Conservation (phyloP, 2,329 filamentous ascomycete species). For the Trichocomaceae sp. region DNA sequence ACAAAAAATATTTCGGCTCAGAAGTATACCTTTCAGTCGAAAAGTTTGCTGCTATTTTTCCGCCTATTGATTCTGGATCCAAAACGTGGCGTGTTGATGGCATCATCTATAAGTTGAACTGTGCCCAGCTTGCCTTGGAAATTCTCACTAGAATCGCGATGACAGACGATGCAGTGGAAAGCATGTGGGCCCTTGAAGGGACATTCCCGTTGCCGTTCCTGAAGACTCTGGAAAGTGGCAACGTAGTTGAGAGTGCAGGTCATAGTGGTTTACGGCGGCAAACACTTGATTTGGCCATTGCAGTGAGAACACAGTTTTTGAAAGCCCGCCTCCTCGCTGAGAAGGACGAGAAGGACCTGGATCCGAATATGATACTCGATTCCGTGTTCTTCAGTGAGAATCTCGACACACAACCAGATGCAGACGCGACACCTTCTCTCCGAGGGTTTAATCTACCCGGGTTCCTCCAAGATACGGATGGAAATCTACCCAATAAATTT, state of each 20-base stretch:
- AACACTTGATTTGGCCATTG: slow-evolving; percentile 46
- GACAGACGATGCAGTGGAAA: slow-evolving; percentile 15
- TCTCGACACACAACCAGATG: slow-evolving; percentile 15
- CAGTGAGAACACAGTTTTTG: slow-evolving; percentile 51
- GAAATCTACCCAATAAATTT: slow-evolving; percentile 31
- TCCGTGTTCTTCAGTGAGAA: slow-evolving; percentile 36
- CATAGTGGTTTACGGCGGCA: slow-evolving; percentile 35
- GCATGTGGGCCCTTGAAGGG: slow-evolving; percentile 27
- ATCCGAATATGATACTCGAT: slow-evolving; percentile 35
- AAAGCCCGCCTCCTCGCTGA: slow-evolving; percentile 38
- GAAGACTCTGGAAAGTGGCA: slow-evolving; percentile 19
- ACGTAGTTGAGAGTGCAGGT: slow-evolving; percentile 20
- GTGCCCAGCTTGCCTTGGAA: slow-evolving; percentile 34
- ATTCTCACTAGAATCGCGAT: slow-evolving; percentile 28
- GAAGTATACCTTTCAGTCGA: slow-evolving; percentile 32
- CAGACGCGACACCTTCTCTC: slow-evolving; percentile 15
- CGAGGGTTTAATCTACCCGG: slow-evolving; percentile 25
- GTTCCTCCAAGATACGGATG: slow-evolving; percentile 32
- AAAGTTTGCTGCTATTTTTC: slow-evolving; percentile 26
- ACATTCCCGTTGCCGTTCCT: slow-evolving; percentile 32
- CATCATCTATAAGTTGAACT: slow-evolving; percentile 41
- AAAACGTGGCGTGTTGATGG: slow-evolving; percentile 30
- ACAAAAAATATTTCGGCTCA: slow-evolving; percentile 23
- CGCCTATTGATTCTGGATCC: slow-evolving; percentile 14
- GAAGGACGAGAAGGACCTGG: slow-evolving; percentile 31